Percentiles rank a stretch among this genome's conserved stretches.
Evolutionary conservation across 768 basidiomycete species (phyloP).

Genomic region (Hydnum rufescens): DNA sequence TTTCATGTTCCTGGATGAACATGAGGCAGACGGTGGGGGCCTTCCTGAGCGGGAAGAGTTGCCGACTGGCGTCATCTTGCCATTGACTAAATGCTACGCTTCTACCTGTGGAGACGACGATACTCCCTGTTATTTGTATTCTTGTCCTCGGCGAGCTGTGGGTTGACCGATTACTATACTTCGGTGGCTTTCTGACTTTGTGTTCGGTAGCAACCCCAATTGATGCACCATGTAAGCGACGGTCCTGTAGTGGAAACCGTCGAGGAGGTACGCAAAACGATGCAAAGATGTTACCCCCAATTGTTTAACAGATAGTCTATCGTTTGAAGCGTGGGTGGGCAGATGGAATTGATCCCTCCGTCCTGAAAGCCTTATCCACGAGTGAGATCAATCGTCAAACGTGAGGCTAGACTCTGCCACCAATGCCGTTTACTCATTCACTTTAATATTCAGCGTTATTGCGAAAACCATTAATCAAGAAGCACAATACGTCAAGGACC

Average conservation of each 20-base stretch:
- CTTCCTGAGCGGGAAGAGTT: constrained; percentile 29
- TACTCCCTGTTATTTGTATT: constrained; percentile 57
- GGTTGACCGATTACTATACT: not conserved
- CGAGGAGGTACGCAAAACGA: not conserved
- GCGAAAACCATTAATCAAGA: constrained; percentile 78
- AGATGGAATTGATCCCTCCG: constrained; percentile 27
- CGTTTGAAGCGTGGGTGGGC: constrained; percentile 28
- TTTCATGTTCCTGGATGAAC: constrained; percentile 63
- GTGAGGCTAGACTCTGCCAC: constrained; percentile 15
- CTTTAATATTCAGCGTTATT: constrained; percentile 33
- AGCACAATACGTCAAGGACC: constrained; percentile 73
- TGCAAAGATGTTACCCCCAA: not conserved
- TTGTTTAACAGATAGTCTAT: not conserved
- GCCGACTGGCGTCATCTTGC: constrained; percentile 78
- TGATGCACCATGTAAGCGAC: not conserved
- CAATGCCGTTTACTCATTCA: not conserved
- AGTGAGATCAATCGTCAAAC: constrained; percentile 72
- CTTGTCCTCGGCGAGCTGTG: constrained; percentile 26
- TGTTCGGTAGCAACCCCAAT: not conserved
- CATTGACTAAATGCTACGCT: constrained; percentile 78
- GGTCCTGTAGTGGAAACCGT: not conserved
- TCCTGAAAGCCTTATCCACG: constrained; percentile 39
- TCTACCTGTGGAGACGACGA: constrained; percentile 63
- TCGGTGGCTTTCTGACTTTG: not conserved
- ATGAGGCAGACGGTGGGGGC: constrained; percentile 19